A percentile compares a stretch with the other conserved stretches of the same genome.
Conservation (phyloP, 768 basidiomycete genomes). For the Trametes maxima region DNA sequence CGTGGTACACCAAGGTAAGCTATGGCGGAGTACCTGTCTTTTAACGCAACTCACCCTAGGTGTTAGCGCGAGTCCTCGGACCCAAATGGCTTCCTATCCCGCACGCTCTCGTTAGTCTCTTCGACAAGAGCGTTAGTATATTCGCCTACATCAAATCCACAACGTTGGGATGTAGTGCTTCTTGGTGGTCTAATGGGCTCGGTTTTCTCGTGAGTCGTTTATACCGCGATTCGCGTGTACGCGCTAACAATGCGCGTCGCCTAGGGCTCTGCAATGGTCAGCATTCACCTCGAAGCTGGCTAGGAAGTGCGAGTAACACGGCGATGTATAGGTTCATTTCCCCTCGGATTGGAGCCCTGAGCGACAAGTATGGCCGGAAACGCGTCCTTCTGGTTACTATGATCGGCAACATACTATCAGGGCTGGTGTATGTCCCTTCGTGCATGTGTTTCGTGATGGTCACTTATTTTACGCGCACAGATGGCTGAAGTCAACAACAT, state of each 20-base stretch:
- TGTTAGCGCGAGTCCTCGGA: conserved; percentile 70
- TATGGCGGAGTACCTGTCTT: too few species aligned
- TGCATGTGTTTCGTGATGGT: conserved; percentile 1
- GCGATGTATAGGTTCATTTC: conserved; percentile 56
- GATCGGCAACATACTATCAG: conserved; percentile 93
- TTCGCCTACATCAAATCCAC: conserved; percentile 57
- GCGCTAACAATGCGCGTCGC: not conserved
- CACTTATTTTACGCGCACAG: conserved; percentile 40
- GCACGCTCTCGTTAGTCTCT: conserved; percentile 69
- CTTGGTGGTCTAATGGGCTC: conserved; percentile 95
- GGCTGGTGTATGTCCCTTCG: conserved; percentile 62
- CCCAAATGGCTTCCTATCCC: conserved; percentile 70
- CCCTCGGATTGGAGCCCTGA: conserved; percentile 78
- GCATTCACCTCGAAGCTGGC: not conserved
- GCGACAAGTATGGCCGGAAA: conserved; percentile 90
- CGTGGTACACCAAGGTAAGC: conserved; percentile 82
- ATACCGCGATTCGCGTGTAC: not conserved
- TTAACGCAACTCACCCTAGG: not conserved
- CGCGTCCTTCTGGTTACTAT: conserved; percentile 82
- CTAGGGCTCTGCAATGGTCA: conserved; percentile 71
- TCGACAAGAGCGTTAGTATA: conserved; percentile 67
- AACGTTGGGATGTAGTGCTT: conserved; percentile 92
- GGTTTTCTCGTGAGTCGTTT: conserved; percentile 75
- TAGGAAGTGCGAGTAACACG: not conserved
- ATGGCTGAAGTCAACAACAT: conserved; percentile 89